Conservation (phyloP, 2,329 filamentous ascomycete species). For the Paracoccidioides lutzii region DNA sequence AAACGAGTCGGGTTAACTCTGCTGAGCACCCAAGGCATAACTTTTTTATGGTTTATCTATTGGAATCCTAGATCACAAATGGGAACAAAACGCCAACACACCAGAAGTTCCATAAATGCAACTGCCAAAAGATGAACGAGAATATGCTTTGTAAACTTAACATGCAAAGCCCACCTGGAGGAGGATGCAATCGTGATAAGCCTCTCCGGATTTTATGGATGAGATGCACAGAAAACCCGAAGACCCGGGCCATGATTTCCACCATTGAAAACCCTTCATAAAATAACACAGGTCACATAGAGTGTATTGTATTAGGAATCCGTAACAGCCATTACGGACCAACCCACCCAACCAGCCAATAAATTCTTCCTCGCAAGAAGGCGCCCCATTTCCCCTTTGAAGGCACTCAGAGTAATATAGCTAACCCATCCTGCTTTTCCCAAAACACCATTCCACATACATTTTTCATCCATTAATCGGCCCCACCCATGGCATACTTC, state of each 20-base stretch:
- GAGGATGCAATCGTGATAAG: not conserved
- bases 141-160: not conserved
- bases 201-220: not conserved
- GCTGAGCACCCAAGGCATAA: not conserved
- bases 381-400: too few species aligned
- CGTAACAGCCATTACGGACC: too few species aligned
- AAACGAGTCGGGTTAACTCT: not conserved
- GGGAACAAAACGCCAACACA: not conserved
- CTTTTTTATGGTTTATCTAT: not conserved
- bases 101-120: not conserved
- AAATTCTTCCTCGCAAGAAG: too few species aligned
- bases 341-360: too few species aligned
- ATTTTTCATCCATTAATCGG: not conserved
- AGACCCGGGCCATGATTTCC: not conserved
- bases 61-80: not conserved
- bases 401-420: not conserved
- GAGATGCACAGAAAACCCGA: not conserved
- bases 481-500: constrained; percentile 49
- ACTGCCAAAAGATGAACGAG: not conserved
- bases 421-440: too few species aligned
- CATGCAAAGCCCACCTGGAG: not conserved
- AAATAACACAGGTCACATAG: not conserved
- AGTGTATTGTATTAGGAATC: not conserved
- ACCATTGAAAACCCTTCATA: not conserved
- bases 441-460: not conserved